Base-by-base conservation (phyloP, 1,284 basidiomycete species). In the Golubevia sp. region DNA sequence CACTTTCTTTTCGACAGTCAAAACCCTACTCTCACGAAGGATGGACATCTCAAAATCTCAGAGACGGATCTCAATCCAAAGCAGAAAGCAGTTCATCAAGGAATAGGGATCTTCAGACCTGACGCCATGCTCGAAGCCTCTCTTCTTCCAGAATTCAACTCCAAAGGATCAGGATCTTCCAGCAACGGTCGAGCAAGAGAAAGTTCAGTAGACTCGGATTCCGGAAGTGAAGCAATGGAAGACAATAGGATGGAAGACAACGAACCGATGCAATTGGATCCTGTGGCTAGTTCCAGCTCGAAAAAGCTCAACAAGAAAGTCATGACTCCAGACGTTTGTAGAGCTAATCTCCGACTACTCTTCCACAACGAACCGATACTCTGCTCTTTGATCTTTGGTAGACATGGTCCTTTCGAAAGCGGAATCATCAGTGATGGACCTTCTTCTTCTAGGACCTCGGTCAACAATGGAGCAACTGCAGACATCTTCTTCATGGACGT, bases 401-500 rank as follows among this genome's bases (percentile, higher is more conserved):
- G 93, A 56, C 96, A 98, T 81, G 95, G 95, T 21, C 90, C 91
- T 1, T 92, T 93, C 76, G 88, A 70, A 25, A 64, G 65, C 53
- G 66, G 68, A 55, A n/a, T 63, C 50, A 61, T 62, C 15, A 55
- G 60, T 23, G 63, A 59, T 59, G 68, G 13, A 62, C 73, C 18
- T 60, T 74, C 13, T 13, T 59, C 30, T 11, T 34, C 11, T 34
- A 3, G 30, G 11, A 34, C 11, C 30, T 34, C 5, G 30, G 7
- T 63, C 68, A 26, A 38, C 56, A 63, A 73, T 48, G 76, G 73
- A 44, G 91, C 92, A 25, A 92, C 90, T 51, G 91, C 94, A 54
- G 95, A 97, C 82, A 94, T 97, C 88, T 99, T 99, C 85, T 99
- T 99, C 87, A 87, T 99, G 86, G 92, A 96, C 48, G 94, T 92